phyloP scores from a whole-genome alignment of 192 early-diverging fungal species.

The Rhizophlyctis rosea region DNA sequence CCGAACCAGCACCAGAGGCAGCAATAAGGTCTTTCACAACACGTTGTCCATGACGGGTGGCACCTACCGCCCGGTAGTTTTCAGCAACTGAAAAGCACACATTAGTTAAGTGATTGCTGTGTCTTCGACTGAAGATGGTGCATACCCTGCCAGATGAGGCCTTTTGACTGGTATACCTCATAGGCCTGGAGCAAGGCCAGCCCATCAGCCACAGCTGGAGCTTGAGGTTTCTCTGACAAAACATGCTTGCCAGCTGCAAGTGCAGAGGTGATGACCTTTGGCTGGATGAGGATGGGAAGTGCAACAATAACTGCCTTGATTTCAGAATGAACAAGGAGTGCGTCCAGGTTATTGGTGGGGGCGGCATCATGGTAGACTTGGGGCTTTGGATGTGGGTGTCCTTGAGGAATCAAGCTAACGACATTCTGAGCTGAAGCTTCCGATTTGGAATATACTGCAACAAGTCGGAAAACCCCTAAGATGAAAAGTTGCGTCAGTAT shows the following conservation, averaged over 20 bases:
- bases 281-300: slow-evolving; percentile 11
- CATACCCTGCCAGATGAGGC: slow-evolving; percentile 8
- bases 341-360: not conserved
- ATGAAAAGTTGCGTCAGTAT: no score
- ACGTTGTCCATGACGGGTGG: no score
- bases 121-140: no score
- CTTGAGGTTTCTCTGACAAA: slow-evolving; percentile 14
- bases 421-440: not conserved
- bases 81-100: no score
- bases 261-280: not conserved
- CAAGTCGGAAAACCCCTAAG: not conserved
- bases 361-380: slow-evolving; percentile 8
- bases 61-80: slow-evolving; percentile 18
- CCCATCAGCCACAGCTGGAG: not conserved
- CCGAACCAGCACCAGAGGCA: no score
- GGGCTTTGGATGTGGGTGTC: slow-evolving; percentile 1
- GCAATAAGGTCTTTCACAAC: no score
- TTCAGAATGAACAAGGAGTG: slow-evolving; percentile 3
- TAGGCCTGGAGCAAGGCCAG: not conserved
- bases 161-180: not conserved
- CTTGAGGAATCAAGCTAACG: not conserved
- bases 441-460: slow-evolving; percentile 10
- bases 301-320: slow-evolving; percentile 7
- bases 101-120: no score
- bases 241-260: slow-evolving; percentile 15